phyloP scores from a whole-genome alignment of 2,329 filamentous ascomycete species.

The Exserohilum turcica region DNA sequence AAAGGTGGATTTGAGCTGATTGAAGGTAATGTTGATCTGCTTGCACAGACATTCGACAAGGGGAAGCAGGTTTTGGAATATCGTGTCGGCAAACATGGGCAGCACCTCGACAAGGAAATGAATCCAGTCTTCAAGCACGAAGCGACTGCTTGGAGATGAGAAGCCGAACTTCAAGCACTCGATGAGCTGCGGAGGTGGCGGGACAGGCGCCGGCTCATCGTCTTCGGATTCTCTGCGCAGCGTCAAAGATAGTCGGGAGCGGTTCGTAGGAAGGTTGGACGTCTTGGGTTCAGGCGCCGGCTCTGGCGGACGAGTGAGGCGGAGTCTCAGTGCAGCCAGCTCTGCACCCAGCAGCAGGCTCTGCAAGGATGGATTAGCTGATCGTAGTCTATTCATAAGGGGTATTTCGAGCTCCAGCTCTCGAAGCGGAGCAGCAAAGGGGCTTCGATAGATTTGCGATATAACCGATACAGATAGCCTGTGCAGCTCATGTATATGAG shows the following conservation, averaged over 20 bases:
- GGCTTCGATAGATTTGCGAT: constrained; percentile 68
- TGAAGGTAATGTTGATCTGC: constrained; percentile 75
- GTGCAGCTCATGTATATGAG: constrained; percentile 67
- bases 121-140: constrained; percentile 90
- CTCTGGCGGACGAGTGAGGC: constrained; percentile 37
- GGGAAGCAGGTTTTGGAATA: constrained; percentile 89
- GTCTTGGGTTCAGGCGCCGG: constrained; percentile 28
- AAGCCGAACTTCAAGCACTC: constrained; percentile 84
- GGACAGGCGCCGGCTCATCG: constrained; percentile 39
- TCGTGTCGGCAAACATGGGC: constrained; percentile 79
- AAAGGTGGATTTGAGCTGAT: constrained; percentile 70
- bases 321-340: constrained; percentile 72
- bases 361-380: constrained; percentile 68
- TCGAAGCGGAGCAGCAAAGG: constrained; percentile 63
- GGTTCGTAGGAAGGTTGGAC: constrained; percentile 26
- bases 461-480: constrained; percentile 69
- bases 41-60: constrained; percentile 87
- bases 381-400: constrained; percentile 70
- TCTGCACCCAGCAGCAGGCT: constrained; percentile 79
- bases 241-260: constrained; percentile 39
- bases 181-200: constrained; percentile 74
- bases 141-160: constrained; percentile 71
- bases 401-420: constrained; percentile 71
- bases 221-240: constrained; percentile 39
- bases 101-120: constrained; percentile 81